A percentile compares a stretch with the other conserved stretches of the same genome.
phyloP scores from a whole-genome alignment of 108 stramenopile species.

The Pelagomonas calceolata region DNA sequence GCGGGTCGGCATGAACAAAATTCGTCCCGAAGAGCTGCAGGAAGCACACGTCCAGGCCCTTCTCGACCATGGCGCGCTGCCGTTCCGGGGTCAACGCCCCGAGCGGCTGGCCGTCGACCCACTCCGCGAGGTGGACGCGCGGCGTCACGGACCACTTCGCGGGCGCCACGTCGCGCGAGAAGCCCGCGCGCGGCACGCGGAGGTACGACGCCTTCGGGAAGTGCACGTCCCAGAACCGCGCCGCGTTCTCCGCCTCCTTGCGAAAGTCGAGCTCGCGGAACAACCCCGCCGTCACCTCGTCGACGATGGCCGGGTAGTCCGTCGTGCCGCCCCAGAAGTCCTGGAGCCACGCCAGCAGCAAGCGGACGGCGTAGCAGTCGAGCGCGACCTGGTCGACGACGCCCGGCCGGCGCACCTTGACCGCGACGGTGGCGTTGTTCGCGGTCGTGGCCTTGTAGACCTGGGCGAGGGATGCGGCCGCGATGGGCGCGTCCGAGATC shows the following conservation, averaged over 20 bases:
- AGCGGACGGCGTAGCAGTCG: neutral
- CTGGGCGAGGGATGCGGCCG: constrained; percentile 5
- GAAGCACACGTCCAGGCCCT: constrained; percentile 1
- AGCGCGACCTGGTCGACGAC: constrained; percentile 1
- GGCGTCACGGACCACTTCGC: neutral
- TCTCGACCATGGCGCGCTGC: neutral
- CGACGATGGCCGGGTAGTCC: constrained; percentile 1
- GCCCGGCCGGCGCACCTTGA: constrained; percentile 9
- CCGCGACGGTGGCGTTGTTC: neutral
- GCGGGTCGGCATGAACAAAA: constrained; percentile 1
- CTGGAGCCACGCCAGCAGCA: neutral
- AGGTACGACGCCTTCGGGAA: neutral
- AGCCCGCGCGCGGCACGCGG: neutral
- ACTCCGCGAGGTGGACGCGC: neutral
- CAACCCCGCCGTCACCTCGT: constrained; percentile 1
- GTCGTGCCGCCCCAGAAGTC: neutral
- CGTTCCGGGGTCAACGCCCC: neutral
- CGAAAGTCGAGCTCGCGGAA: constrained; percentile 1
- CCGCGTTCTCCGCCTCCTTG: neutral
- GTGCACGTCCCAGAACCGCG: neutral
- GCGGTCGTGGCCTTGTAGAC: neutral
- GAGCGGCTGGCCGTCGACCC: neutral
- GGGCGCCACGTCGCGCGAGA: neutral
- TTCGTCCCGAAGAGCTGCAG: neutral
- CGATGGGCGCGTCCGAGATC: neutral